Conservation (phyloP, 805 yeast species). For the Candida pseudoglaebosa region DNA sequence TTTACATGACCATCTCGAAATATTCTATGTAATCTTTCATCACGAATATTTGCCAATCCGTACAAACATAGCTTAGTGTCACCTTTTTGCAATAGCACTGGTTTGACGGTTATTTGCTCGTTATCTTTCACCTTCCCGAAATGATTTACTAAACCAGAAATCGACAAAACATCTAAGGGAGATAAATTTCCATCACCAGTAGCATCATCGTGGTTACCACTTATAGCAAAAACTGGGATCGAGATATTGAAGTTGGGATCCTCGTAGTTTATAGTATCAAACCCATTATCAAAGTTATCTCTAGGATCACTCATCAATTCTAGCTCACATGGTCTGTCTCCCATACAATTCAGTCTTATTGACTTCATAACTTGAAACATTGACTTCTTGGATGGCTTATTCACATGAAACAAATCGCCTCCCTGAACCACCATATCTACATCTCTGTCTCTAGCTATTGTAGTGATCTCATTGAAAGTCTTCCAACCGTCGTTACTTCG, state of each 20-base stretch:
- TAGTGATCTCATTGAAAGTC: constrained; percentile 81
- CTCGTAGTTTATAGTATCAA: constrained; percentile 76
- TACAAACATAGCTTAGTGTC: constrained; percentile 76
- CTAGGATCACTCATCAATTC: constrained; percentile 79
- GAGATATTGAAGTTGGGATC: constrained; percentile 88
- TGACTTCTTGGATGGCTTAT: constrained; percentile 84
- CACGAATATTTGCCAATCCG: constrained; percentile 85
- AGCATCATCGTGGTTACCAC: constrained; percentile 97
- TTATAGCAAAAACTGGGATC: constrained; percentile 85
- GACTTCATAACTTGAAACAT: constrained; percentile 77
- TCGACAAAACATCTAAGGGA: constrained; percentile 81
- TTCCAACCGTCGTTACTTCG: constrained; percentile 87
- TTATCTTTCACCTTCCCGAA: constrained; percentile 79
- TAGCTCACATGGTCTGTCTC: constrained; percentile 82
- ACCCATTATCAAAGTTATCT: constrained; percentile 54
- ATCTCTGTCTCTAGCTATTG: constrained; percentile 61
- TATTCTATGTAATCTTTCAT: constrained; percentile 79
- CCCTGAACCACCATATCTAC: constrained; percentile 88
- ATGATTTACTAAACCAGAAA: constrained; percentile 81
- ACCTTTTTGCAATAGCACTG: constrained; percentile 81
- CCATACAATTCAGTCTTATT: constrained; percentile 68
- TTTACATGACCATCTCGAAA: constrained; percentile 77
- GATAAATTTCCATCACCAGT: constrained; percentile 80
- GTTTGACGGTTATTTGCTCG: constrained; percentile 70
- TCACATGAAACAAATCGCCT: constrained; percentile 90